Conservation (phyloP, 176 grass and related monocot species). For the Musa schizocarpa region DNA sequence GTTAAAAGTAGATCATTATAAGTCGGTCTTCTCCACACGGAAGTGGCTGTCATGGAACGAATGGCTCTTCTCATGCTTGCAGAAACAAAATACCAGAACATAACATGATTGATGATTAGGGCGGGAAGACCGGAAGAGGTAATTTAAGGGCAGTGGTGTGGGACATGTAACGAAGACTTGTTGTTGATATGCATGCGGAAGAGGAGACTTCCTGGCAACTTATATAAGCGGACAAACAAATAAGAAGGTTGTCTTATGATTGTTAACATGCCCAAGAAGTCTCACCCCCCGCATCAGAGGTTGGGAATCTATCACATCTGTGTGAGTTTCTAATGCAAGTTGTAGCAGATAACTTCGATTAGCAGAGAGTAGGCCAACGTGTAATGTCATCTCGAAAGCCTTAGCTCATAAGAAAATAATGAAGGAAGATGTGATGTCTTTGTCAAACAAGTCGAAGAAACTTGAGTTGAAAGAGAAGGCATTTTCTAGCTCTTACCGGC, state of each 20-base stretch:
- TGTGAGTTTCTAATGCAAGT: no score
- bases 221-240: slow-evolving; percentile 7
- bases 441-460: background rate
- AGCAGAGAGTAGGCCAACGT: no score
- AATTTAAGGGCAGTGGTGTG: no score
- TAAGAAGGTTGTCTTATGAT: background rate
- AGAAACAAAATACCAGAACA: background rate
- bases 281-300: background rate
- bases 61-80: background rate
- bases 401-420: background rate
- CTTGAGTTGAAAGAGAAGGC: background rate
- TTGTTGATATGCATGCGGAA: background rate
- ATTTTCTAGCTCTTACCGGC: no score
- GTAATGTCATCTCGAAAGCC: background rate
- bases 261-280: background rate
- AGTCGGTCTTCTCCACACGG: no score
- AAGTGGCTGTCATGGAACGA: background rate
- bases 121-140: no score
- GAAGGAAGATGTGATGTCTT: background rate
- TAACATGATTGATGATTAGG: no score
- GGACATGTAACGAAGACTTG: no score
- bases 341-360: no score
- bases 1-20: no score
- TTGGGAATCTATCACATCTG: background rate
- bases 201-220: background rate